A percentile compares a stretch with the other conserved stretches of the same genome.
Conservation (phyloP, 1,284 basidiomycete species). For the Blastosporella zonata region DNA sequence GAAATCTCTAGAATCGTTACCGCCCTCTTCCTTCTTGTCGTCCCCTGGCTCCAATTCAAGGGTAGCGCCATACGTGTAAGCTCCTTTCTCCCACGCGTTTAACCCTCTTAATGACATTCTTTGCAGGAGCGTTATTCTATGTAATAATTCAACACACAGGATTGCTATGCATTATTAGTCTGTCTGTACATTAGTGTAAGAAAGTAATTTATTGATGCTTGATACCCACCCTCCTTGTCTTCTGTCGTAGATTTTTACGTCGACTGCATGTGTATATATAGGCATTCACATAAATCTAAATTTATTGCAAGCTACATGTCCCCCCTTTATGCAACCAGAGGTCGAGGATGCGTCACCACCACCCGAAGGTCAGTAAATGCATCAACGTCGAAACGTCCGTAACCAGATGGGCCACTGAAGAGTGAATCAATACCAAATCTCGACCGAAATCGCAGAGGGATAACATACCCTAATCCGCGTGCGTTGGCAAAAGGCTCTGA, state of each 20-base stretch:
- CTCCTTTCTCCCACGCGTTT: constrained; percentile 1
- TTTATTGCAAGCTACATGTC: too few species aligned
- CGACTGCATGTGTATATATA: too few species aligned
- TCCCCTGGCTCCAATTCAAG: constrained; percentile 51
- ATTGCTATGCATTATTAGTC: background rate
- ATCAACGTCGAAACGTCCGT: constrained; percentile 51
- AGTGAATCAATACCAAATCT: background rate
- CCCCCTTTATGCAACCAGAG: background rate
- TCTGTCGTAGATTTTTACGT: too few species aligned
- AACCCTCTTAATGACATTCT: background rate
- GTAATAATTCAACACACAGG: background rate
- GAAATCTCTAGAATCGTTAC: constrained; percentile 24
- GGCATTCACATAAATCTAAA: too few species aligned
- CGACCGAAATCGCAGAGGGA: background rate
- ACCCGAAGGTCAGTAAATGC: constrained; percentile 47
- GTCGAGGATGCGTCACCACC: constrained; percentile 39
- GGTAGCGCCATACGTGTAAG: constrained; percentile 46
- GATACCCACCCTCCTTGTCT: background rate
- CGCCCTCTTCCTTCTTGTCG: constrained; percentile 50
- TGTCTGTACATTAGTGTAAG: background rate
- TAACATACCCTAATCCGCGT: constrained; percentile 33
- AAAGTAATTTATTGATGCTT: background rate
- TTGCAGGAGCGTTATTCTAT: constrained; percentile 17
- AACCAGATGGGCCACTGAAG: constrained; percentile 46
- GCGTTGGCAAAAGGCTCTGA: constrained; percentile 29